Evolutionary conservation across 2,329 filamentous ascomycete genomes (phyloP).

Genomic region (Fusarium foetens): DNA sequence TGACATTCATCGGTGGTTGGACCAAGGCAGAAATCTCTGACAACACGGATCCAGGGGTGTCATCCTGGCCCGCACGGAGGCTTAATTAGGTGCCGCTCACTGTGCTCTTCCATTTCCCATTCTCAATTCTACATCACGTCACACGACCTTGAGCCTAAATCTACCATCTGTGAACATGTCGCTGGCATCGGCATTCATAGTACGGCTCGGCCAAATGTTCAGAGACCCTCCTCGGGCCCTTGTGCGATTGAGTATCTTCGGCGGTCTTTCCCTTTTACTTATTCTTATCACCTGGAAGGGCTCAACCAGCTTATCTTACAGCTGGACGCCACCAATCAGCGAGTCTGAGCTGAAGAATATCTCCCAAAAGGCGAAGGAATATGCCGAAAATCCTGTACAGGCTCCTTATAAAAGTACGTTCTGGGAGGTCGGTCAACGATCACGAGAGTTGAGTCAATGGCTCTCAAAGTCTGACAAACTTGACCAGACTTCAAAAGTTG

Average conservation of each 20-base stretch:
- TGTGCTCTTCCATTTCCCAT: background rate
- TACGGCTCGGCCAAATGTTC: background rate
- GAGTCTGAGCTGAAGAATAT: background rate
- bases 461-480: constrained; percentile 10
- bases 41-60: background rate
- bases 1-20: background rate
- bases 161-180: background rate
- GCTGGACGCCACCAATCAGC: background rate
- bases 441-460: constrained; percentile 20
- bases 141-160: background rate
- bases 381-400: constrained; percentile 37
- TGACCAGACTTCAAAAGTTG: background rate
- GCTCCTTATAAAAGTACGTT: constrained; percentile 46
- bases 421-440: constrained; percentile 46
- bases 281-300: constrained; percentile 3
- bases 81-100: background rate
- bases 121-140: constrained; percentile 1
- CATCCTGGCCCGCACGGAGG: background rate
- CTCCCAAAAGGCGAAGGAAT: constrained; percentile 9
- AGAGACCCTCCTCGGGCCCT: background rate
- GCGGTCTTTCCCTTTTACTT: background rate
- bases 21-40: background rate
- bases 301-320: background rate
- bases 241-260: background rate
- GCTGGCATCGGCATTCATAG: background rate